Base-by-base conservation (phyloP, 2,329 filamentous ascomycete genomes). In the Alternaria sp. region DNA sequence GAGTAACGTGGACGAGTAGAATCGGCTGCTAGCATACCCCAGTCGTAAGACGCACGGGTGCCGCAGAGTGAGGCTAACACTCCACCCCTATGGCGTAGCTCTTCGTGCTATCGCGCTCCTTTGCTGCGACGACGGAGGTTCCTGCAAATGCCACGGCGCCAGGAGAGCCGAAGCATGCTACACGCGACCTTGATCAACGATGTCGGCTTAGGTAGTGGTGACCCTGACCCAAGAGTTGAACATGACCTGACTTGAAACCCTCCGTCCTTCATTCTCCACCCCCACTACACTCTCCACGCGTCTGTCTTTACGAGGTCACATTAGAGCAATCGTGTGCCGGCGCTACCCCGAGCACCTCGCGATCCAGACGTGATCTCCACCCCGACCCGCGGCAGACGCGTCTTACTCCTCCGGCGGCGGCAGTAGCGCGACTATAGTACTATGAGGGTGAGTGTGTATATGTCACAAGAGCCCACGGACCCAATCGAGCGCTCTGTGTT, bases 361-460 rank as follows among this genome's bases (percentile, higher is more conserved):
- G 43, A 55, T 50, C 61, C 21, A 52, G 54, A 63, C 57, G 52
- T 65, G 49, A 57, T 64, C 65, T 62, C 57, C 61, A 54, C 56
- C 51, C 58, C 56, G 62, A 55, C 47, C 64, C 64, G 69, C 67
- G 69, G 67, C 54, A 68, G 65, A 66, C 67, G 68, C 68, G 67
- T 66, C 56, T 43, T 55, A 43, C 62, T 45, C 55, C 45, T 59
- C 58, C 61, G 47, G 54, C 59, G 61, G 68, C 71, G 63, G 66
- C 58, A 71, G 61, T 65, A 66, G 68, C 69, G 68, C 70, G 69
- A 69, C 64, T 55, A 58, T 57, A 62, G 64, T 72, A 76, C 69
- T 72, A 77, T 77, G 76, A 79, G 69, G 71, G 76, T 77, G 67
- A 76, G 77, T 79, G 59, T 73, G 74, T 77, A 57, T 63, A 67